phyloP scores from a whole-genome alignment of 2,329 filamentous ascomycete species.

The Pestalotiopsis sp. region DNA sequence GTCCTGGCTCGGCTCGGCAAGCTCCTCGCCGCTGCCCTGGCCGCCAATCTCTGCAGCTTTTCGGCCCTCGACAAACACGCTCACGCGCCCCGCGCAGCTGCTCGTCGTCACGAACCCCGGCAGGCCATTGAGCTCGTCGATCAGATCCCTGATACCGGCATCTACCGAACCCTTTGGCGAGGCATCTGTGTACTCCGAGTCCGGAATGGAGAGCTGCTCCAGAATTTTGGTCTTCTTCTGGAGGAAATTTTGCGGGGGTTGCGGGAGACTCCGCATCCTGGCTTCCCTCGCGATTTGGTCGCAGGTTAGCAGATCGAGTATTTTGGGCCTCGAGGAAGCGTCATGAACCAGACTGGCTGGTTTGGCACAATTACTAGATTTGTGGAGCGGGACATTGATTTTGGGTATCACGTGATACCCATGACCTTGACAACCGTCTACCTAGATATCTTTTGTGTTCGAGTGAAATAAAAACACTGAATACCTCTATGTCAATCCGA shows the following conservation, averaged over 20 bases:
- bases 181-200: constrained; percentile 73
- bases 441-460: background rate
- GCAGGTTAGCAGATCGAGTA: background rate
- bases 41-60: constrained; percentile 37
- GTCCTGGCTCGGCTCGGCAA: constrained; percentile 16
- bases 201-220: constrained; percentile 65
- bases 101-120: constrained; percentile 86
- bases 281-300: background rate
- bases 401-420: constrained; percentile 5
- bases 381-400: background rate
- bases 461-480: too few species aligned
- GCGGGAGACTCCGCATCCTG: constrained; percentile 2
- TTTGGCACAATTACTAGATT: too few species aligned
- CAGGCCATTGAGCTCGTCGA: constrained; percentile 73
- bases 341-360: too few species aligned
- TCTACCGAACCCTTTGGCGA: constrained; percentile 91
- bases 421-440: background rate
- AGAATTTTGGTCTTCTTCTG: constrained; percentile 74
- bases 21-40: constrained; percentile 18
- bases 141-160: constrained; percentile 72
- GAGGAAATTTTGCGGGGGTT: constrained; percentile 42
- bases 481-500: too few species aligned
- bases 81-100: constrained; percentile 85
- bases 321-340: too few species aligned
- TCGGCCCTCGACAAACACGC: constrained; percentile 82